Percentiles rank a stretch among this genome's conserved stretches.
Conservation (phyloP, 495 filamentous ascomycete genomes). For the Penicillium psychrofluorescens region DNA sequence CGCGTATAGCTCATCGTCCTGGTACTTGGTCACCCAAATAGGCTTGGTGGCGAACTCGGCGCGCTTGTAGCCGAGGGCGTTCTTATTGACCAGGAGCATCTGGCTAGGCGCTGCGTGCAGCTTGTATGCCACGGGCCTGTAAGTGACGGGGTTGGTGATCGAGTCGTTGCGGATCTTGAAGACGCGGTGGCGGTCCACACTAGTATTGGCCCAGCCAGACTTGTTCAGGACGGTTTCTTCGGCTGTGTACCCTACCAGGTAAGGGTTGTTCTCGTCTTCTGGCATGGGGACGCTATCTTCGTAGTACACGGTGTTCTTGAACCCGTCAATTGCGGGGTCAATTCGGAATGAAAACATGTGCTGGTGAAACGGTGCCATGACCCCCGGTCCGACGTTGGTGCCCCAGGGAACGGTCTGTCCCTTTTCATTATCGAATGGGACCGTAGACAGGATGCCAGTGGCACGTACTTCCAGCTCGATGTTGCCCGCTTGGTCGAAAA, state of each 20-base stretch:
- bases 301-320: conserved; percentile 60
- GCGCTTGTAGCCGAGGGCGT: conserved; percentile 61
- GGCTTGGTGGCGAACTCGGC: conserved; percentile 79
- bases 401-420: conserved; percentile 64
- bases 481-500: conserved; percentile 81
- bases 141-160: conserved; percentile 63
- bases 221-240: conserved; percentile 51
- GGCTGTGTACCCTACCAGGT: conserved; percentile 68
- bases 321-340: conserved; percentile 75
- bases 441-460: conserved; percentile 79
- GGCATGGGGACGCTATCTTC: conserved; percentile 70
- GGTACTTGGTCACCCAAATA: conserved; percentile 74
- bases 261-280: conserved; percentile 67
- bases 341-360: conserved; percentile 87
- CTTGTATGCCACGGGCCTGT: conserved; percentile 73
- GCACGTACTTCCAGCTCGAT: conserved; percentile 74
- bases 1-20: conserved; percentile 71
- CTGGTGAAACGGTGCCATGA: conserved; percentile 73
- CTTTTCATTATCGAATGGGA: conserved; percentile 59
- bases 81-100: conserved; percentile 64
- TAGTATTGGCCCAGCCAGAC: conserved; percentile 58
- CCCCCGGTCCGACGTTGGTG: conserved; percentile 80
- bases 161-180: conserved; percentile 75
- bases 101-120: conserved; percentile 69
- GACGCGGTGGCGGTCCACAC: conserved; percentile 54